Evolutionary conservation across 2,329 filamentous ascomycete genomes (phyloP).

Genomic region (Hymenoscyphus repandus): DNA sequence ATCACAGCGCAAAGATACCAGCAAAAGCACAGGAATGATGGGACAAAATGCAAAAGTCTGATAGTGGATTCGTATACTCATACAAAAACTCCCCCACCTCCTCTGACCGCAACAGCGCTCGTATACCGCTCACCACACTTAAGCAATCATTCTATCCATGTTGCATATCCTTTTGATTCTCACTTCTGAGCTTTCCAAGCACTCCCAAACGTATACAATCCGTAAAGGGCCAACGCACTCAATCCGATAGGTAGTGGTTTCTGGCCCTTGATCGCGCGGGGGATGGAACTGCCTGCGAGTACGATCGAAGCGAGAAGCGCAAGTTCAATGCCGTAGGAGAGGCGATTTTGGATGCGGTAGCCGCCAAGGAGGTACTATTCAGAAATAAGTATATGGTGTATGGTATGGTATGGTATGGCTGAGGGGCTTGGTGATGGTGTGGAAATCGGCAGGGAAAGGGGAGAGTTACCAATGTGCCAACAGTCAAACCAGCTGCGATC

Average conservation of each 20-base stretch:
- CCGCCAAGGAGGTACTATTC: constrained; percentile 65
- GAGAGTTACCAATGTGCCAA: constrained; percentile 58
- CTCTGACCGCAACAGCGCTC: no score
- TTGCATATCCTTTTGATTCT: no score
- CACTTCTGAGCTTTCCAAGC: constrained; percentile 43
- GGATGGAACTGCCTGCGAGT: constrained; percentile 77
- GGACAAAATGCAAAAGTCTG: no score
- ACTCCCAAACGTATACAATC: constrained; percentile 72
- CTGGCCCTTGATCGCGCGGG: constrained; percentile 72
- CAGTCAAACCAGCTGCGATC: constrained; percentile 75
- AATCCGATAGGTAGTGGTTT: constrained; percentile 83
- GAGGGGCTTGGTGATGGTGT: no score
- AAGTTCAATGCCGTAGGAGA: constrained; percentile 80
- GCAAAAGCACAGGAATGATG: background rate
- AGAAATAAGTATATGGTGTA: background rate
- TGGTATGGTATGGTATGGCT: no score
- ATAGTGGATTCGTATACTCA: background rate
- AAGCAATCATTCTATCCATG: no score
- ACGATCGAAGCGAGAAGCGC: constrained; percentile 84
- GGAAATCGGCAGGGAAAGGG: background rate
- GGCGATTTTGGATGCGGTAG: constrained; percentile 68
- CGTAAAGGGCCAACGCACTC: constrained; percentile 73
- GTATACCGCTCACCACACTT: no score
- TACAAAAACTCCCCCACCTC: no score
- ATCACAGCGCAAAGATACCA: background rate